Conservation (phyloP, 2,329 filamentous ascomycete species). For the Aaosphaeria pasadenensis region DNA sequence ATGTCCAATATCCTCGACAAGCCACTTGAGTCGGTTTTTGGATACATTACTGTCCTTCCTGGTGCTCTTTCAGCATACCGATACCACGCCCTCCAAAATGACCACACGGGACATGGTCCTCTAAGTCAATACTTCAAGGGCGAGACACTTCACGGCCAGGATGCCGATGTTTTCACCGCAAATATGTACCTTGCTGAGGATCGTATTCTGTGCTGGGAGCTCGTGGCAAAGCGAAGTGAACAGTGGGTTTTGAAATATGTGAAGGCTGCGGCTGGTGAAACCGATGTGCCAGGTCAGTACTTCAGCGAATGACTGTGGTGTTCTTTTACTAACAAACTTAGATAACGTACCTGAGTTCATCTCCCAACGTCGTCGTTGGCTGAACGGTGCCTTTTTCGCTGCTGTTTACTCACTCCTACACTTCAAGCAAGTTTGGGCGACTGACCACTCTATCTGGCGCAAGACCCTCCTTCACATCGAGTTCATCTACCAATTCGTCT, state of each 20-base stretch:
- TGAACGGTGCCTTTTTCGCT: constrained; percentile 98
- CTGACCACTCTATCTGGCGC: constrained; percentile 84
- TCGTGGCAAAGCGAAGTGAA: constrained; percentile 92
- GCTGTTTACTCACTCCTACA: constrained; percentile 97
- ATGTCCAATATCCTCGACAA: constrained; percentile 99
- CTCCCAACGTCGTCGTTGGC: constrained; percentile 91
- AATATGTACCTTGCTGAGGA: constrained; percentile 95
- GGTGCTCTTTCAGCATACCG: constrained; percentile 94
- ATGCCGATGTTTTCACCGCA: constrained; percentile 94
- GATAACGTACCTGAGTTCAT: constrained; percentile 95
- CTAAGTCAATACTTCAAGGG: constrained; percentile 99
- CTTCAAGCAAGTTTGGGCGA: constrained; percentile 87
- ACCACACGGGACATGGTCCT: constrained; percentile 90
- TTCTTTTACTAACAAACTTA: constrained; percentile 28
- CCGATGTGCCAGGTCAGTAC: constrained; percentile 87
- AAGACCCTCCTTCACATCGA: constrained; percentile 93
- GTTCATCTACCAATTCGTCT: constrained; percentile 91
- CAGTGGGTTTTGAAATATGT: constrained; percentile 98
- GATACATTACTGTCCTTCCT: constrained; percentile 95
- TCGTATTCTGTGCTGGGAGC: constrained; percentile 88
- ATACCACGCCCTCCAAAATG: constrained; percentile 94
- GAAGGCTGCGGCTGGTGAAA: constrained; percentile 93
- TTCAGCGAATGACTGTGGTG: not conserved
- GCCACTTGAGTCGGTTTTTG: constrained; percentile 93
- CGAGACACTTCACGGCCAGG: constrained; percentile 91